These are phyloP conservation scores for Letharia columbiana DNA, from an alignment of 495 filamentous ascomycete species.

Conservation along the genomic window DNA sequence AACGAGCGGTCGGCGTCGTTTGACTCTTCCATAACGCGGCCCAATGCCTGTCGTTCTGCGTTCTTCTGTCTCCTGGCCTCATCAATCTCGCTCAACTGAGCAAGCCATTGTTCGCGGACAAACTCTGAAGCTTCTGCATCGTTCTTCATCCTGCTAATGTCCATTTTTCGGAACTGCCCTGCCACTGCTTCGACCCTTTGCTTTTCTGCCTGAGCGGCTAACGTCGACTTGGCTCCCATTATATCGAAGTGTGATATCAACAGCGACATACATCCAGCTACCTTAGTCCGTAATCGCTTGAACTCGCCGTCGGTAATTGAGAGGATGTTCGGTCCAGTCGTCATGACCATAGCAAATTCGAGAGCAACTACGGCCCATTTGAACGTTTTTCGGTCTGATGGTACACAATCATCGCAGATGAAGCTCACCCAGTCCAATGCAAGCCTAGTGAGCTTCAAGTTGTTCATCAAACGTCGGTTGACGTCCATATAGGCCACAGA, in stretches of 20 bases:
- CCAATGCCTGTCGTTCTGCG: constrained; percentile 81
- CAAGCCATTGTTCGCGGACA: constrained; percentile 63
- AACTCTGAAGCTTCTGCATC: constrained; percentile 74
- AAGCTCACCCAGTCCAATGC: constrained; percentile 97
- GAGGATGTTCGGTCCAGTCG: constrained; percentile 80
- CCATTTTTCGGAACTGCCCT: constrained; percentile 64
- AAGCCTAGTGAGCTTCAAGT: constrained; percentile 82
- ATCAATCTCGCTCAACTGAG: constrained; percentile 66
- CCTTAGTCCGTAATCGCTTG: constrained; percentile 68
- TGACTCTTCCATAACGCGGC: constrained; percentile 81
- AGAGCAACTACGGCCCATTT: constrained; percentile 91
- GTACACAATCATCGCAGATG: constrained; percentile 92
- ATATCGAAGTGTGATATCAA: constrained; percentile 98
- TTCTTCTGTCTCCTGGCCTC: constrained; percentile 66
- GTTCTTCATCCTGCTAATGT: constrained; percentile 65
- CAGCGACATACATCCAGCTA: constrained; percentile 94
- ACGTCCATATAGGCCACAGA: constrained; percentile 89
- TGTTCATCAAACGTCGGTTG: constrained; percentile 91
- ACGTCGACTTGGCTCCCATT: constrained; percentile 87
- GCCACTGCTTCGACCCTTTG: constrained; percentile 61
- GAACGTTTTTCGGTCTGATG: constrained; percentile 92
- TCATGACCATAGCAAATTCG: constrained; percentile 97
- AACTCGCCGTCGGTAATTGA: constrained; percentile 83
- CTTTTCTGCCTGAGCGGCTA: constrained; percentile 87
- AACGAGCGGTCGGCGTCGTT: constrained; percentile 93